Conservation (phyloP, 2,329 filamentous ascomycete genomes). For the Botrytis fragariae region DNA sequence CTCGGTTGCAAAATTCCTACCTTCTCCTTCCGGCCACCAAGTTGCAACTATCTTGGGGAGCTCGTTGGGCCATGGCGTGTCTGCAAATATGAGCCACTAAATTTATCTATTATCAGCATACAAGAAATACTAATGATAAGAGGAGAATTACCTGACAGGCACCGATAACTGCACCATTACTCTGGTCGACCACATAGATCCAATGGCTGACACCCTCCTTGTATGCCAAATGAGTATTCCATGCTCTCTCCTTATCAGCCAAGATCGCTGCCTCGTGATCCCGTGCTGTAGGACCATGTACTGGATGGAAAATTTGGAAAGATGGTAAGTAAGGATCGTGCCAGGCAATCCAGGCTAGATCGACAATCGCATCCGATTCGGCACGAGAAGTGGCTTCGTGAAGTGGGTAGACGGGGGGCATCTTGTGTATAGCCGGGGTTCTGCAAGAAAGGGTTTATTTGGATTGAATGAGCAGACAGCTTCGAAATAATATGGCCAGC, state of each 20-base stretch:
- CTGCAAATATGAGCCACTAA: background rate
- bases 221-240: background rate
- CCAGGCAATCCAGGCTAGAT: background rate
- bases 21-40: constrained; percentile 20
- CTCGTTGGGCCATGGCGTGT: constrained; percentile 11
- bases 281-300: background rate
- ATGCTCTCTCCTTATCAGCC: constrained; percentile 15
- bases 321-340: background rate
- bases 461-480: too few relatives aligned
- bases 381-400: background rate
- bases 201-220: constrained; percentile 14
- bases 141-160: background rate
- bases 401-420: background rate
- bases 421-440: background rate
- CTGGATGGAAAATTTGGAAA: constrained; percentile 4
- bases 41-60: constrained; percentile 4
- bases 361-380: background rate
- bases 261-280: background rate
- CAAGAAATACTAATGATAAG: background rate
- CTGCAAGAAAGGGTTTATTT: too few relatives aligned
- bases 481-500: too few relatives aligned
- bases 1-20: constrained; percentile 11
- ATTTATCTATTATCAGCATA: background rate
- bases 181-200: constrained; percentile 3
- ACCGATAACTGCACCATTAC: background rate